phyloP scores from a whole-genome alignment of 2,329 filamentous ascomycete species.

The Colletotrichum phormii region DNA sequence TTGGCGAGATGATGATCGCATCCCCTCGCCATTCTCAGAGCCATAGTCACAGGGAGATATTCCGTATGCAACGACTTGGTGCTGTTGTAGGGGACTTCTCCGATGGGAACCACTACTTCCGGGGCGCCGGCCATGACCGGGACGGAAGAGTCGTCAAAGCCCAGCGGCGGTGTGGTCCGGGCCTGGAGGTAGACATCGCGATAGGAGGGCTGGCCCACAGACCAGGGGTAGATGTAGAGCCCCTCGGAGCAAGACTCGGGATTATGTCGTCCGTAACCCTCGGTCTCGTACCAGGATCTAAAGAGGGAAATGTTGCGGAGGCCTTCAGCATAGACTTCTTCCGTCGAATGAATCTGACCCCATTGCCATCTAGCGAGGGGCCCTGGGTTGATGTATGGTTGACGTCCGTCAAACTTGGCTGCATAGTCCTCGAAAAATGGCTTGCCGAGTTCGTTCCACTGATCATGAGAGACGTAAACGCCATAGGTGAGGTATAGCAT shows the following conservation, averaged over 20 bases:
- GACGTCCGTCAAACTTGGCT: conserved; percentile 46
- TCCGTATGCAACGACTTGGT: conserved; percentile 1
- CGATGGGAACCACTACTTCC: conserved; percentile 27
- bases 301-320: conserved; percentile 27
- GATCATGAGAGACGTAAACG: conserved; percentile 48
- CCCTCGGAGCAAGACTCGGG: conserved; percentile 31
- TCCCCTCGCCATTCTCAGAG: conserved; percentile 32
- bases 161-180: conserved; percentile 7
- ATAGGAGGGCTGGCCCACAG: conserved; percentile 14
- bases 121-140: conserved; percentile 3
- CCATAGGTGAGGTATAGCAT: conserved; percentile 47
- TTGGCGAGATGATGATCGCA: conserved; percentile 20
- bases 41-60: conserved; percentile 13
- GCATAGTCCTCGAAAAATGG: conserved; percentile 51
- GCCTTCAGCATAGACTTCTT: conserved; percentile 26
- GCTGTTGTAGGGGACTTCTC: conserved; percentile 14
- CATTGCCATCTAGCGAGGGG: conserved; percentile 48
- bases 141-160: conserved; percentile 6
- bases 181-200: conserved; percentile 25
- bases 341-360: conserved; percentile 36
- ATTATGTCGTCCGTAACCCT: conserved; percentile 33
- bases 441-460: conserved; percentile 46
- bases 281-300: conserved; percentile 31
- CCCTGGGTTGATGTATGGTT: conserved; percentile 49
- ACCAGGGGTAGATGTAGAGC: conserved; percentile 32